phyloP scores from a whole-genome alignment of 1,284 basidiomycete genomes.

The Acaromyces ingoldii region DNA sequence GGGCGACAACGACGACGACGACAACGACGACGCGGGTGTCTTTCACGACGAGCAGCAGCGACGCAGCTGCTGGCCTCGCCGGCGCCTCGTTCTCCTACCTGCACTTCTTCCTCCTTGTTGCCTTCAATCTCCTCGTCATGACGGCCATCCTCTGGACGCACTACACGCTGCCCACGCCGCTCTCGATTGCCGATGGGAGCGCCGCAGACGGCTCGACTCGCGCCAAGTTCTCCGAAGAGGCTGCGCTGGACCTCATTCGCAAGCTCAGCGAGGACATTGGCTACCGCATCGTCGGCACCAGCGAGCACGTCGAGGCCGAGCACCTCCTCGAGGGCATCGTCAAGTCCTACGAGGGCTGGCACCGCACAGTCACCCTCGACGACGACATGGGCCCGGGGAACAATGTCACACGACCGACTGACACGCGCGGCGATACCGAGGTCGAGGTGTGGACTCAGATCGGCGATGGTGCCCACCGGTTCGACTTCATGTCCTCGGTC shows the following conservation, averaged over 20 bases:
- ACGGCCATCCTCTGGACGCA: constrained; percentile 32
- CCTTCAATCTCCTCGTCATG: constrained; percentile 19
- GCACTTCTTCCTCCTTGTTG: constrained; percentile 15
- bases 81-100: neutral
- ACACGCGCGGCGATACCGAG: constrained; percentile 19
- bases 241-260: constrained; percentile 40
- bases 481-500: constrained; percentile 55
- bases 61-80: too few species aligned
- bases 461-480: constrained; percentile 43
- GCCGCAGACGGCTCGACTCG: constrained; percentile 4
- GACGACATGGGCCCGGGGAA: constrained; percentile 17
- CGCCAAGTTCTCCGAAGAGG: constrained; percentile 38
- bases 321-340: constrained; percentile 72
- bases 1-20: too few species aligned
- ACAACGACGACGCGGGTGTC: too few species aligned
- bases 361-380: constrained; percentile 16
- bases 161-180: constrained; percentile 42
- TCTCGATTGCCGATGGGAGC: constrained; percentile 15
- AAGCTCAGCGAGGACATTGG: constrained; percentile 68
- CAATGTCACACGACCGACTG: neutral
- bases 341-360: constrained; percentile 55
- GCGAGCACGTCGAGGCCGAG: constrained; percentile 79
- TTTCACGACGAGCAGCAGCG: too few species aligned
- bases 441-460: constrained; percentile 49
- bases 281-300: constrained; percentile 84